Conservation (phyloP, 225 moss, liverwort and hornwort species). For the Pseudoscleropodium purum region DNA sequence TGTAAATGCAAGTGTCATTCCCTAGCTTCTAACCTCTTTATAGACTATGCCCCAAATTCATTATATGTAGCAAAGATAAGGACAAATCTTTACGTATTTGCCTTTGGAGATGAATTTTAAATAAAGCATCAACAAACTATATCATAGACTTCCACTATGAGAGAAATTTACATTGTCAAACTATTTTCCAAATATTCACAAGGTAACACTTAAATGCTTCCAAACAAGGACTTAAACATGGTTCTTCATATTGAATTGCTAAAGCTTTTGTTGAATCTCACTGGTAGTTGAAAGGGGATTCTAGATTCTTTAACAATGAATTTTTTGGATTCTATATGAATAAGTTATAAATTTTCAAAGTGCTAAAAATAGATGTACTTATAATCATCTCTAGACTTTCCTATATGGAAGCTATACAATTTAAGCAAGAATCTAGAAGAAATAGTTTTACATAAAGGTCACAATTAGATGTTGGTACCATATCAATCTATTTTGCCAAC, state of each 20-base stretch:
- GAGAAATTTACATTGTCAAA: accelerated
- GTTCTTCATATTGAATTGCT: neutral
- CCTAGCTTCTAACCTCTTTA: neutral
- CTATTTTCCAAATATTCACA: neutral
- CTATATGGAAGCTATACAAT: too few relatives aligned
- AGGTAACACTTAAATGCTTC: neutral
- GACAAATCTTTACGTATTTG: neutral
- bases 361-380: accelerated
- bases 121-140: too few relatives aligned
- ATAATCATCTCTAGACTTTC: neutral
- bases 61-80: too few relatives aligned
- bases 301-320: neutral
- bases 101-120: accelerated
- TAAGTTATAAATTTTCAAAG: neutral
- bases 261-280: neutral
- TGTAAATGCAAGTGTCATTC: neutral
- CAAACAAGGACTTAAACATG: accelerated
- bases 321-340: neutral
- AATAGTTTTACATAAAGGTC: neutral
- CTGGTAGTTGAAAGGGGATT: neutral
- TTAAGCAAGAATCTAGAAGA: neutral
- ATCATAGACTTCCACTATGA: accelerated
- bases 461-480: neutral
- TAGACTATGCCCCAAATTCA: accelerated
- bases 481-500: neutral